phyloP scores from a whole-genome alignment of 1,284 basidiomycete species.

The Lignosus rhinocerotis region DNA sequence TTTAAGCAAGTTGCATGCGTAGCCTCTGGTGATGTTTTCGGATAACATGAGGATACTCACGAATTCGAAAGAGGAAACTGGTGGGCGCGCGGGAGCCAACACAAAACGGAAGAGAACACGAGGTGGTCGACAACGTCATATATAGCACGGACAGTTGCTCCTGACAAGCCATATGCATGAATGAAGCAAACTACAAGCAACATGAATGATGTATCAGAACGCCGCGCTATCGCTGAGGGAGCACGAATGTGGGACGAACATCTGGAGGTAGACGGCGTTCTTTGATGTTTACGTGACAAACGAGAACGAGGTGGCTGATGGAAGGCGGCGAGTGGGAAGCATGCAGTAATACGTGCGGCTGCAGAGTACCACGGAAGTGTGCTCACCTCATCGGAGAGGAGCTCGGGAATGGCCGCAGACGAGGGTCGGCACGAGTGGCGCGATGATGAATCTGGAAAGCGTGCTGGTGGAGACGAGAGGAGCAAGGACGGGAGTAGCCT shows the following conservation, averaged over 20 bases:
- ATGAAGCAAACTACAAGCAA: too few species aligned
- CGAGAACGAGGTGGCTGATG: slow-evolving; percentile 1
- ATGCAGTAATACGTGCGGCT: not conserved
- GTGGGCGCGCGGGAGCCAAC: too few species aligned
- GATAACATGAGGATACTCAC: too few species aligned
- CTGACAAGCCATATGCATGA: too few species aligned
- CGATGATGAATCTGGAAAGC: not conserved
- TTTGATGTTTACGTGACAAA: slow-evolving; percentile 6
- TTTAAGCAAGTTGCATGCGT: too few species aligned
- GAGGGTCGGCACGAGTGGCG: not conserved
- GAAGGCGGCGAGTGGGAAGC: not conserved
- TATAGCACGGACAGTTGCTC: too few species aligned
- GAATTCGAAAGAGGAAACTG: too few species aligned
- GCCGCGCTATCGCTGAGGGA: too few species aligned
- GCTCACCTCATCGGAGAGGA: not conserved
- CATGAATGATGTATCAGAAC: too few species aligned
- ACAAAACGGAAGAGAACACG: too few species aligned
- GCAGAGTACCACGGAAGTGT: not conserved
- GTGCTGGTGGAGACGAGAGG: slow-evolving; percentile 4
- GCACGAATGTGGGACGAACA: not conserved
- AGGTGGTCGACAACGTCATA: too few species aligned
- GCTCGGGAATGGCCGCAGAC: not conserved
- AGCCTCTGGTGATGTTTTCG: too few species aligned
- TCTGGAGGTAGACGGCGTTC: not conserved
- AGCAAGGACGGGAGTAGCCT: slow-evolving; percentile 17